A percentile compares a stretch with the other conserved stretches of the same genome.
Conservation (phyloP, 2,329 filamentous ascomycete species). For the Botrytis deweyae region DNA sequence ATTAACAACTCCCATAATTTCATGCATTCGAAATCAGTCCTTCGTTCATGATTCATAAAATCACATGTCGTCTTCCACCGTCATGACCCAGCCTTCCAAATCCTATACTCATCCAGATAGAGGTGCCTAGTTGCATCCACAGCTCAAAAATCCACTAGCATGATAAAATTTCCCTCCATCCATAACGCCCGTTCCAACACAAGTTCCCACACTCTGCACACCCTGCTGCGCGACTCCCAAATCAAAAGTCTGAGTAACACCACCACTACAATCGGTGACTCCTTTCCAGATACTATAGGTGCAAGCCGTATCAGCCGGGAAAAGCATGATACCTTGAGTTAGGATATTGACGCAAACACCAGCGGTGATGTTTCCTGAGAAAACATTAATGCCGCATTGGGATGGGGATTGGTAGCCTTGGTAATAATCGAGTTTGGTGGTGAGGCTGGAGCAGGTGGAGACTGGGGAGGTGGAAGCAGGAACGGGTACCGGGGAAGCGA, state of each 20-base stretch:
- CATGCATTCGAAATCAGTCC: background rate
- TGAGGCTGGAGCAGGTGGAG: background rate
- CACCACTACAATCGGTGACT: background rate
- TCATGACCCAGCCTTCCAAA: background rate
- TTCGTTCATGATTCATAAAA: background rate
- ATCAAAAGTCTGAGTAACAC: background rate
- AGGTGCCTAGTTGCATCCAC: background rate
- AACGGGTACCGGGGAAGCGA: background rate
- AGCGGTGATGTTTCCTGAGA: constrained; percentile 11
- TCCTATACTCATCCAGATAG: background rate
- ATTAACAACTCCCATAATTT: background rate
- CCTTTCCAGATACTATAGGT: constrained; percentile 10
- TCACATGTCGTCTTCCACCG: background rate
- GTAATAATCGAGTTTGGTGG: constrained; percentile 11
- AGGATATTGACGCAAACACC: constrained; percentile 1
- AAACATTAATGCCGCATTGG: constrained; percentile 9
- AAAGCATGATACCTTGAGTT: constrained; percentile 12
- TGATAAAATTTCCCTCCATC: constrained; percentile 11
- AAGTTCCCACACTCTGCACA: background rate
- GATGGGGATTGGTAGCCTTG: constrained; percentile 8
- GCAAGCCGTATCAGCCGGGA: background rate
- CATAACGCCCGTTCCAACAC: constrained; percentile 13
- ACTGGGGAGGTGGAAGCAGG: background rate
- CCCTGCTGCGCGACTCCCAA: background rate
- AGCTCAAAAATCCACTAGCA: constrained; percentile 15